These are phyloP conservation scores for Cercis canadensis DNA, from an alignment of 306 rosid species.

Conservation along the genomic window DNA sequence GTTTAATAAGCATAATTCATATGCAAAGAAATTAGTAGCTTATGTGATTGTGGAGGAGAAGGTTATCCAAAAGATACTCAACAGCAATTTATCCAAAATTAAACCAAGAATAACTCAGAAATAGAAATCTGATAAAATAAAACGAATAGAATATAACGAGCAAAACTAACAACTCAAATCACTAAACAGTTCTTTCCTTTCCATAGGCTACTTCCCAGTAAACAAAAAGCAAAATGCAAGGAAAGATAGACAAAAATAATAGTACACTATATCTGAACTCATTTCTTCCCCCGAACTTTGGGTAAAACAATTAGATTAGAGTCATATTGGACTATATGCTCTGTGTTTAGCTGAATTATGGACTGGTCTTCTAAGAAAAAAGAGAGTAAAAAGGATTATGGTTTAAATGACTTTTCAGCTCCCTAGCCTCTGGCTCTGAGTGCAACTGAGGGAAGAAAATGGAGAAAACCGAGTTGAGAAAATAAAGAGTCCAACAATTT, in stretches of 20 bases:
- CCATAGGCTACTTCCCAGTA: conserved; percentile 6
- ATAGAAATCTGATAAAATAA: not conserved
- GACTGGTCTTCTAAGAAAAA: not conserved
- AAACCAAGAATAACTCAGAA: conserved; percentile 2
- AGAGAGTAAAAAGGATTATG: not conserved
- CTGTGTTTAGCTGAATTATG: not conserved
- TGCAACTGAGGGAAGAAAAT: not conserved
- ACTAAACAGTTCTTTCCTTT: not conserved
- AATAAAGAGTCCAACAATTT: not conserved
- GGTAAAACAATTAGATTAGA: not conserved
- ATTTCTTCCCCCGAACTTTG: conserved; percentile 28
- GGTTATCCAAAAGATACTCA: not conserved
- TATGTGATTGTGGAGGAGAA: not conserved
- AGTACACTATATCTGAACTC: not conserved
- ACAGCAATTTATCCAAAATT: conserved; percentile 1
- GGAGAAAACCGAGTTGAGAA: not conserved
- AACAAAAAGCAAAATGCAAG: not conserved
- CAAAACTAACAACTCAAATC: not conserved
- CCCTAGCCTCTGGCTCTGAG: conserved; percentile 8
- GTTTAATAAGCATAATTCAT: conserved; percentile 9
- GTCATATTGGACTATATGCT: too few species aligned
- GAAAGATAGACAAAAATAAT: not conserved
- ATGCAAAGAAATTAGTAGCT: conserved; percentile 11
- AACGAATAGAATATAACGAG: not conserved
- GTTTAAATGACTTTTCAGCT: conserved; percentile 20